Evolutionary conservation across 345 rosid species (phyloP).

Genomic region (Lepidium aucheri): DNA sequence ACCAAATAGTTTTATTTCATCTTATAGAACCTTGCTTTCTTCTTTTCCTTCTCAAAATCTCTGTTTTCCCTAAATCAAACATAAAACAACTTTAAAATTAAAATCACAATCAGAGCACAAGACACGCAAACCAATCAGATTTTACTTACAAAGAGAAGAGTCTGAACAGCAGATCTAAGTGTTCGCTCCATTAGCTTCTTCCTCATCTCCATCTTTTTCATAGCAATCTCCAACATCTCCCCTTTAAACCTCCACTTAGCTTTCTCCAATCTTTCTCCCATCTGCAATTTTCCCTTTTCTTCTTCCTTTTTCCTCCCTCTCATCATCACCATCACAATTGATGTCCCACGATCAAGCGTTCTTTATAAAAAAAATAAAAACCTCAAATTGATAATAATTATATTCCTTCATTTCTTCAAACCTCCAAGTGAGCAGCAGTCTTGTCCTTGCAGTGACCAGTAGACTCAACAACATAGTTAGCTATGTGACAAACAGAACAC

Average conservation of each 20-base stretch:
- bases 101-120: neutral
- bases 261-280: slow-evolving; percentile 40
- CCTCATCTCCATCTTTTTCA: slow-evolving; percentile 85
- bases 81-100: neutral
- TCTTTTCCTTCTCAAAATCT: too few species aligned
- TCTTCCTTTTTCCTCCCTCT: slow-evolving; percentile 20
- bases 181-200: slow-evolving; percentile 51
- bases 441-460: slow-evolving; percentile 93
- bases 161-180: slow-evolving; percentile 60
- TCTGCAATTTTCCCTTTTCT: slow-evolving; percentile 42
- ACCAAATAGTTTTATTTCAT: too few species aligned
- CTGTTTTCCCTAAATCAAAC: too few species aligned
- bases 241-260: slow-evolving; percentile 95
- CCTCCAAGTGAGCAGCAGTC: slow-evolving; percentile 93
- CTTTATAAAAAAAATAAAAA: slow-evolving; percentile 77
- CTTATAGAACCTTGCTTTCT: too few species aligned
- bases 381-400: too few species aligned
- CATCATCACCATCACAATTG: slow-evolving; percentile 30
- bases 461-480: slow-evolving; percentile 68
- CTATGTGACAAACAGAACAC: slow-evolving; percentile 8
- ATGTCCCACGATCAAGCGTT: slow-evolving; percentile 36
- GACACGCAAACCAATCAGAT: neutral
- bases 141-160: slow-evolving; percentile 59
- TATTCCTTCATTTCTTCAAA: too few species aligned
- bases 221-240: slow-evolving; percentile 85